A percentile compares a stretch with the other conserved stretches of the same genome.
Evolutionary conservation across 345 rosid species (phyloP).

Genomic region (Eucalyptus curtisii): DNA sequence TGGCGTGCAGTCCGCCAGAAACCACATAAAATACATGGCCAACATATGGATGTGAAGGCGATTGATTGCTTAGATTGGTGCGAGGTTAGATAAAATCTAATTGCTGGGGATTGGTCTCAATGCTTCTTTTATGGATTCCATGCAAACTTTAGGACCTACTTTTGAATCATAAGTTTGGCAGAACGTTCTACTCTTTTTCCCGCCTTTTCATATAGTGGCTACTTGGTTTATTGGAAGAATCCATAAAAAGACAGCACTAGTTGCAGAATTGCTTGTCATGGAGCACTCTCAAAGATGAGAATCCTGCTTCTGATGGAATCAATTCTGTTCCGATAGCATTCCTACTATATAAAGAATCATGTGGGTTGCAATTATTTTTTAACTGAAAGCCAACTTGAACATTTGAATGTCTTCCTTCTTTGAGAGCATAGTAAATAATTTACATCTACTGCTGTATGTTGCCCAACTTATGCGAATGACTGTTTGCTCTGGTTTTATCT

Average conservation of each 20-base stretch:
- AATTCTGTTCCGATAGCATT: neutral
- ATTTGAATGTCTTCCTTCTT: neutral
- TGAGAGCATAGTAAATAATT: neutral
- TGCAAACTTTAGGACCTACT: neutral
- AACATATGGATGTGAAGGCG: constrained; percentile 11
- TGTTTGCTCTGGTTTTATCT: neutral
- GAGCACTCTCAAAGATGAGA: neutral
- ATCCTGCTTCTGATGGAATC: neutral
- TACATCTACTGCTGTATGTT: neutral
- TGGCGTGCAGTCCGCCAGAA: constrained; percentile 54
- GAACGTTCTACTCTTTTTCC: neutral
- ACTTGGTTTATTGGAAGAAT: neutral
- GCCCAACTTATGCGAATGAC: neutral
- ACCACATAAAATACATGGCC: constrained; percentile 7
- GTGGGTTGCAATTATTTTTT: neutral
- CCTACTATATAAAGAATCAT: neutral
- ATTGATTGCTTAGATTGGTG: constrained; percentile 42
- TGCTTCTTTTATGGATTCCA: neutral
- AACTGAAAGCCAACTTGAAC: neutral
- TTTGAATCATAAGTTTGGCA: neutral
- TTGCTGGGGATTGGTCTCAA: neutral
- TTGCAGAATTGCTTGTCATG: neutral
- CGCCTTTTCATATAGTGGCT: neutral
- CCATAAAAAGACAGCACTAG: neutral
- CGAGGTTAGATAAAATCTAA: constrained; percentile 19